Conservation (phyloP, 2,329 filamentous ascomycete genomes). For the Arthrobotrys iridis region DNA sequence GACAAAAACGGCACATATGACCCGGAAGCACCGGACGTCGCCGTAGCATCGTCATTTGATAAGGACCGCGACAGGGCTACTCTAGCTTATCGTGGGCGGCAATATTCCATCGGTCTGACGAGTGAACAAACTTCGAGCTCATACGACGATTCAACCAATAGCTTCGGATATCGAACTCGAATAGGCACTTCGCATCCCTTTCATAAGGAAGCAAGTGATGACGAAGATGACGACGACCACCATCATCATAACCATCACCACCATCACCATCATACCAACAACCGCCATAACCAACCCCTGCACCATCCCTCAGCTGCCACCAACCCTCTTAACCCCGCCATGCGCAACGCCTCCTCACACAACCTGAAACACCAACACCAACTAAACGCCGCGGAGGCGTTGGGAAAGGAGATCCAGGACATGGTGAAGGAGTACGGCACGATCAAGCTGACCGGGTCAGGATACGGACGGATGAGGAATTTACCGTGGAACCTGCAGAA, state of each 20-base stretch:
- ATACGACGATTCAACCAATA: slow-evolving; percentile 52
- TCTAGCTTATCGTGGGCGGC: slow-evolving; percentile 44
- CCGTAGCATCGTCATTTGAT: slow-evolving; percentile 32
- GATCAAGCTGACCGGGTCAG: slow-evolving; percentile 39
- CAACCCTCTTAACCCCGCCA: slow-evolving; percentile 20
- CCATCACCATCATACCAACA: background rate
- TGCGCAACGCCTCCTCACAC: slow-evolving; percentile 37
- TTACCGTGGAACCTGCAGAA: slow-evolving; percentile 55
- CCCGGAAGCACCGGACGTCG: slow-evolving; percentile 37
- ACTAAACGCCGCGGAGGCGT: slow-evolving; percentile 25
- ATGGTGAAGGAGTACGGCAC: slow-evolving; percentile 45
- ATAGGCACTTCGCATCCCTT: slow-evolving; percentile 37
- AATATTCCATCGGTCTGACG: slow-evolving; percentile 55
- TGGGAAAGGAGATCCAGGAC: slow-evolving; percentile 36
- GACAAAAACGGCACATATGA: slow-evolving; percentile 18
- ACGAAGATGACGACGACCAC: slow-evolving; percentile 32
- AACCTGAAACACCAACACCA: slow-evolving; percentile 53
- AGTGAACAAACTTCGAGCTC: slow-evolving; percentile 56
- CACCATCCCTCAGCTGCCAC: slow-evolving; percentile 25
- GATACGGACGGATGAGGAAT: slow-evolving; percentile 44
- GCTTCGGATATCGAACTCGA: slow-evolving; percentile 37
- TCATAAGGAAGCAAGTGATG: slow-evolving; percentile 46
- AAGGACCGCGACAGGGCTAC: slow-evolving; percentile 33
- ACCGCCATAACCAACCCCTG: background rate
- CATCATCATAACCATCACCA: slow-evolving; percentile 11